A percentile compares a stretch with the other conserved stretches of the same genome.
Evolutionary conservation across 2,329 filamentous ascomycete species (phyloP).

Genomic region (Didymella lethalis): DNA sequence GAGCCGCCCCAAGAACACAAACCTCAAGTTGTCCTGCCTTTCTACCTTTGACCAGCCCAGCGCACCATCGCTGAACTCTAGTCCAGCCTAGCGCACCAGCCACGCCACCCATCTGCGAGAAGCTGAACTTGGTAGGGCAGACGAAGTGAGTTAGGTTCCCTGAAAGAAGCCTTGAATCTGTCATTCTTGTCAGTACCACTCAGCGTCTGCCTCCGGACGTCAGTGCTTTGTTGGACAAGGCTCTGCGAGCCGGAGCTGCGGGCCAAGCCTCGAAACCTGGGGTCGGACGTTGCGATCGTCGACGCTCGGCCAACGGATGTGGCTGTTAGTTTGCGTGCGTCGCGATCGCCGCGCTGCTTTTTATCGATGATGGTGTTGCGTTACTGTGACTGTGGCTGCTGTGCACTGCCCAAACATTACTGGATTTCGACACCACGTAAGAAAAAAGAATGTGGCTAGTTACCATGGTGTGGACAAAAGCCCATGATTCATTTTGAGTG

Average conservation of each 20-base stretch:
- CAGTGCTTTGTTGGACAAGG: not conserved
- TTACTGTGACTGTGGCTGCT: constrained; percentile 1
- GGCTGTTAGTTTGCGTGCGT: not conserved
- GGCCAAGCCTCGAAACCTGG: constrained; percentile 12
- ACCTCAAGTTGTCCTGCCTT: not conserved
- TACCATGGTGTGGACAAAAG: not conserved
- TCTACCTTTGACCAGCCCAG: not conserved
- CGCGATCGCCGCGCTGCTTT: not conserved
- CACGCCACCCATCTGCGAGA: constrained; percentile 12
- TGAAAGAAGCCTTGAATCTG: constrained; percentile 8
- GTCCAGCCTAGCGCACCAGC: not conserved
- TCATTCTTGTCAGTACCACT: constrained; percentile 4
- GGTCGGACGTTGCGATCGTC: constrained; percentile 3
- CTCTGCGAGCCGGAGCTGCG: not conserved
- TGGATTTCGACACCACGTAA: not conserved
- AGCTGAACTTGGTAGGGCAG: constrained; percentile 4
- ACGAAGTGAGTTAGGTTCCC: not conserved
- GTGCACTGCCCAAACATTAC: not conserved
- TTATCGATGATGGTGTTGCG: not conserved
- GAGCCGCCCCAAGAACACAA: not conserved
- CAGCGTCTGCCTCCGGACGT: not conserved
- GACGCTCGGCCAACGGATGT: not conserved
- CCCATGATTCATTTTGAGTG: not conserved
- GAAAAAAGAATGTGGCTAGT: not conserved
- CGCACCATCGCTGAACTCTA: not conserved